These are phyloP conservation scores for Yamadazyma sp. DNA, from an alignment of 1,139 yeast genomes.

Conservation along the genomic window DNA sequence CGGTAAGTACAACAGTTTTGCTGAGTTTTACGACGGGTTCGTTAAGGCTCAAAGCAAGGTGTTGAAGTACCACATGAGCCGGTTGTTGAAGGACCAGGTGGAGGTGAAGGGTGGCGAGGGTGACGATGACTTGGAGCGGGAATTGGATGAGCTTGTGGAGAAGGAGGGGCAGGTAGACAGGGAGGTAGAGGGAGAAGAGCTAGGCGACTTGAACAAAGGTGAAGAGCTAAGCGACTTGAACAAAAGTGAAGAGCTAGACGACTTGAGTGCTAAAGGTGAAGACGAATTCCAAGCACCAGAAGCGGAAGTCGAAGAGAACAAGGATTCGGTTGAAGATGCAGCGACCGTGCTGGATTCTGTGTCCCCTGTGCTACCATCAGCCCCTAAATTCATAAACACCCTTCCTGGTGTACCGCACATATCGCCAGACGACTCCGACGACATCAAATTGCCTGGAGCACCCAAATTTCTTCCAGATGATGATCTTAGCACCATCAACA, in stretches of 20 bases:
- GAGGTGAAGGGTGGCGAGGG: slow-evolving; percentile 27
- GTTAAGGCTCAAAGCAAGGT: slow-evolving; percentile 38
- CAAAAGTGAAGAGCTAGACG: neutral
- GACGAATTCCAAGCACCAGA: neutral
- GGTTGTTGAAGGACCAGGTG: slow-evolving; percentile 37
- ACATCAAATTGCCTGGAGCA: slow-evolving; percentile 41
- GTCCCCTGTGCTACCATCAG: slow-evolving; percentile 11
- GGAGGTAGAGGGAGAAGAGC: neutral
- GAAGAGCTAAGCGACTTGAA: neutral
- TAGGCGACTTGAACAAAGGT: neutral
- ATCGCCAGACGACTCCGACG: slow-evolving; percentile 27
- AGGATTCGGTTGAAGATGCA: neutral
- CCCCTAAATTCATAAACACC: slow-evolving; percentile 14
- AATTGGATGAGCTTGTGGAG: slow-evolving; percentile 18
- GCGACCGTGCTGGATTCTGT: neutral
- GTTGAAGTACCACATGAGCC: slow-evolving; percentile 41
- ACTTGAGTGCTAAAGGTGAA: neutral
- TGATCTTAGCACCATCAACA: slow-evolving; percentile 38
- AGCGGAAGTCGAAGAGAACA: neutral
- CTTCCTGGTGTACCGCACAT: slow-evolving; percentile 35
- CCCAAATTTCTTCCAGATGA: slow-evolving; percentile 46
- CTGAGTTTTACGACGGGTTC: slow-evolving; percentile 24
- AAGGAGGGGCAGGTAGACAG: neutral
- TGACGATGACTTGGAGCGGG: slow-evolving; percentile 30
- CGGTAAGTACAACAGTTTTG: slow-evolving; percentile 27